Percentiles rank a stretch among this genome's conserved stretches.
Conservation (phyloP, 2,329 filamentous ascomycete species). For the Aspergillus udagawae region DNA sequence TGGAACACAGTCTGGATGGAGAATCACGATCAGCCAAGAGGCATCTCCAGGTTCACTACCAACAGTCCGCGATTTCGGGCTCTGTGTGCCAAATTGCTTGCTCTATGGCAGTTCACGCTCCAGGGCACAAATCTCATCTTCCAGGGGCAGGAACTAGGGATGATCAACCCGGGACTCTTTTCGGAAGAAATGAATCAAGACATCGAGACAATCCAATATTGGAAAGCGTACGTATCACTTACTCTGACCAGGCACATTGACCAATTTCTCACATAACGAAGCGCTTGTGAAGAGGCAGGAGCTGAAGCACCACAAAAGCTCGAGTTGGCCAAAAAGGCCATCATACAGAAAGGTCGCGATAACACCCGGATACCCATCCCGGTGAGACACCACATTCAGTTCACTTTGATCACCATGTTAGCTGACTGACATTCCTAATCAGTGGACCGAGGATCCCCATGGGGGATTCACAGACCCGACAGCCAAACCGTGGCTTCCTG, state of each 20-base stretch:
- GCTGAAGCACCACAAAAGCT: slow-evolving; percentile 18
- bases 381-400: slow-evolving; percentile 1
- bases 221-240: slow-evolving; percentile 28
- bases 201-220: slow-evolving; percentile 51
- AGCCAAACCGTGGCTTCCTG: slow-evolving; percentile 60
- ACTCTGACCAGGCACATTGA: not conserved
- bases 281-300: slow-evolving; percentile 14
- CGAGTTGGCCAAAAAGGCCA: slow-evolving; percentile 20
- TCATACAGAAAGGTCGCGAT: slow-evolving; percentile 27
- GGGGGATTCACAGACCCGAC: slow-evolving; percentile 13
- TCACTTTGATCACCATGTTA: not conserved
- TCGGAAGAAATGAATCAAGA: slow-evolving; percentile 48
- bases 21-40: slow-evolving; percentile 56
- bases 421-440: not conserved
- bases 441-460: slow-evolving; percentile 15
- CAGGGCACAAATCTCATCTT: slow-evolving; percentile 50
- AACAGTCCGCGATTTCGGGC: slow-evolving; percentile 33
- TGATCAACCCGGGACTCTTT: slow-evolving; percentile 46
- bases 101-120: slow-evolving; percentile 51
- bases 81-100: slow-evolving; percentile 14
- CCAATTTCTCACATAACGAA: slow-evolving; percentile 5
- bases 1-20: slow-evolving; percentile 61
- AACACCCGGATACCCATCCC: slow-evolving; percentile 27
- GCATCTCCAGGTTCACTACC: slow-evolving; percentile 25
- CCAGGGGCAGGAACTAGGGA: slow-evolving; percentile 50